phyloP scores from a whole-genome alignment of 352 stramenopile species.

The Globisporangium lucens region DNA sequence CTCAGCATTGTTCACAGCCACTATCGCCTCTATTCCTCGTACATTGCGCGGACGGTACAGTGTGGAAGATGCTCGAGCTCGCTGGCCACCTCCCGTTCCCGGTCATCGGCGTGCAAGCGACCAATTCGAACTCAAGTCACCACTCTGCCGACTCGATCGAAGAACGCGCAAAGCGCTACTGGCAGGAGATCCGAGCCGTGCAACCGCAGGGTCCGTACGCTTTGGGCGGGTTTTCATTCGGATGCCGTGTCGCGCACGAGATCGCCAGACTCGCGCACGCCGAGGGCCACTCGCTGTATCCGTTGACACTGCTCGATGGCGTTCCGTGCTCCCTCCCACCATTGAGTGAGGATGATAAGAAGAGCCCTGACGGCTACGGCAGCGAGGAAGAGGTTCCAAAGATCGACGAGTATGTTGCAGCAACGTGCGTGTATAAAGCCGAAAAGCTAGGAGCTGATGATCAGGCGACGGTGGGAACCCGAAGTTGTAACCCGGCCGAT shows the following conservation, averaged over 20 bases:
- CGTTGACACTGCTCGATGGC: constrained; percentile 43
- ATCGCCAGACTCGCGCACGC: constrained; percentile 26
- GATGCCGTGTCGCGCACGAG: constrained; percentile 48
- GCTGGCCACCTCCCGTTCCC: constrained; percentile 32
- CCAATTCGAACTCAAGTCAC: neutral
- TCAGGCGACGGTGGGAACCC: neutral
- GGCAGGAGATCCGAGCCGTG: constrained; percentile 26
- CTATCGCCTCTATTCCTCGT: constrained; percentile 39
- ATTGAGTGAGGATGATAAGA: neutral
- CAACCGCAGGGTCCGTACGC: constrained; percentile 36
- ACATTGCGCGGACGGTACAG: constrained; percentile 50
- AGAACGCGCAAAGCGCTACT: constrained; percentile 36
- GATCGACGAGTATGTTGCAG: neutral
- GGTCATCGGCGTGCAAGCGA: constrained; percentile 37
- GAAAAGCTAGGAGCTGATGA: neutral
- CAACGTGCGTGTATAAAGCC: neutral
- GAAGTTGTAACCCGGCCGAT: neutral
- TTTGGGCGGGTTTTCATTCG: constrained; percentile 64
- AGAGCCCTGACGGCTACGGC: neutral
- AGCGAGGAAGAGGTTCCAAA: neutral
- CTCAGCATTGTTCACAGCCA: neutral
- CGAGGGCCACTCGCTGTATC: constrained; percentile 27
- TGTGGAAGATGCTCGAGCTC: constrained; percentile 58
- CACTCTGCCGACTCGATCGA: constrained; percentile 23
- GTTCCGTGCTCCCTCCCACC: constrained; percentile 24